A percentile compares a stretch with the other conserved stretches of the same genome.
phyloP scores from a whole-genome alignment of 2,329 filamentous ascomycete genomes.

The Cladophialophora immunda region DNA sequence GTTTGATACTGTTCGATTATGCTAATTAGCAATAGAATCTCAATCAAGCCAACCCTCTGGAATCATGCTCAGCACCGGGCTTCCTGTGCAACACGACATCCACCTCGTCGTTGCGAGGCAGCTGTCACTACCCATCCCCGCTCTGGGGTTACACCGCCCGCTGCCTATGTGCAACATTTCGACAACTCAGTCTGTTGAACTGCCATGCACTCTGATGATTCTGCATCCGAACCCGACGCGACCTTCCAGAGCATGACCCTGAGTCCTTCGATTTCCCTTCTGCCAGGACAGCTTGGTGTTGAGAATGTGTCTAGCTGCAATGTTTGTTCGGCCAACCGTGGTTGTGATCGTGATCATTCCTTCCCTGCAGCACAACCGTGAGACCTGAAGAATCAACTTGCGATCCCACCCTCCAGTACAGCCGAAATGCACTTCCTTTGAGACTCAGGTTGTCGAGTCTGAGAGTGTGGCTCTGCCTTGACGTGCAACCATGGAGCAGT shows the following conservation, averaged over 20 bases:
- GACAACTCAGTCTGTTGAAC: background rate
- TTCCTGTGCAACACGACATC: background rate
- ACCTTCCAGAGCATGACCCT: background rate
- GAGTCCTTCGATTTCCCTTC: background rate
- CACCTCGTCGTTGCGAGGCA: background rate
- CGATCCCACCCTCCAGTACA: background rate
- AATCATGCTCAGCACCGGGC: background rate
- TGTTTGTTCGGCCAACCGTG: background rate
- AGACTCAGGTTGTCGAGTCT: background rate
- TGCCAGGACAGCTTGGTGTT: background rate
- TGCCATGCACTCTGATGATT: background rate
- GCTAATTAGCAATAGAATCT: conserved; percentile 10
- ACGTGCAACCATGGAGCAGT: background rate
- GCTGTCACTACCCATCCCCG: background rate
- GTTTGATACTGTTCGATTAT: background rate
- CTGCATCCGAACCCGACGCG: background rate
- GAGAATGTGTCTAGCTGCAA: background rate
- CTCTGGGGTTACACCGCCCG: background rate
- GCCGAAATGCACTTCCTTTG: background rate
- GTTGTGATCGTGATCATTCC: background rate
- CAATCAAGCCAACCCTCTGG: background rate
- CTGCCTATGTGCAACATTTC: background rate
- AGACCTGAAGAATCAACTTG: background rate
- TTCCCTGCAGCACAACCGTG: background rate
- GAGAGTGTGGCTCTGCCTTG: background rate